phyloP scores from a whole-genome alignment of 495 filamentous ascomycete species.

The Glarea lozoyensis region DNA sequence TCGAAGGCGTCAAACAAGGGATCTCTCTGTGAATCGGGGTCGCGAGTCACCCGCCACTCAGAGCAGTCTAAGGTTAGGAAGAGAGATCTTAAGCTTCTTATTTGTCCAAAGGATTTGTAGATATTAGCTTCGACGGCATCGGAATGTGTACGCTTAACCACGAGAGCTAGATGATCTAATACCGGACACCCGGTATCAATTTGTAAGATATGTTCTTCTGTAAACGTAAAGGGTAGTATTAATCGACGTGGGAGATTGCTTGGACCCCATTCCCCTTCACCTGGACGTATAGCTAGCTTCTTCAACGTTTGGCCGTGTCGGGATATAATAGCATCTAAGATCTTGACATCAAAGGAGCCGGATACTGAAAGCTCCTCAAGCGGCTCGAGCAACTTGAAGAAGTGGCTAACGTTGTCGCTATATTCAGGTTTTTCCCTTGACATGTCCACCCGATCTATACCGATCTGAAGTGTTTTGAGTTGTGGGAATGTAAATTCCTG shows the following conservation, averaged over 20 bases:
- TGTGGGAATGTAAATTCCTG: background rate
- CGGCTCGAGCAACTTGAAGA: background rate
- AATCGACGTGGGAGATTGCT: conserved; percentile 3
- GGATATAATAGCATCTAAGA: background rate
- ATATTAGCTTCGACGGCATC: conserved; percentile 2
- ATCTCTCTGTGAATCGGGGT: conserved; percentile 1
- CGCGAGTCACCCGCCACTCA: conserved; percentile 1
- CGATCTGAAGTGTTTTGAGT: background rate
- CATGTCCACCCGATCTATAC: background rate
- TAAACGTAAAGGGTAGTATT: conserved; percentile 9
- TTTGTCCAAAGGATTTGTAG: conserved; percentile 2
- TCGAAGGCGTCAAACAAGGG: conserved; percentile 2
- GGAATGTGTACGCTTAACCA: conserved; percentile 1
- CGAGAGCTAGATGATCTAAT: background rate
- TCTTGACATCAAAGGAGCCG: background rate
- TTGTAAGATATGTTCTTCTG: conserved; percentile 3
- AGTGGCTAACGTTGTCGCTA: background rate
- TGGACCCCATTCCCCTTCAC: background rate
- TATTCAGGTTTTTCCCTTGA: background rate
- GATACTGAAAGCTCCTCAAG: background rate
- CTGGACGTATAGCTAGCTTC: background rate
- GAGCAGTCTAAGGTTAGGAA: conserved; percentile 1
- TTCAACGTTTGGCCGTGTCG: background rate
- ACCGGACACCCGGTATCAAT: conserved; percentile 1
- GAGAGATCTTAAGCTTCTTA: conserved; percentile 2